Conservation (phyloP, 2,329 filamentous ascomycete species). For the Paraphaeosphaeria minitans region DNA sequence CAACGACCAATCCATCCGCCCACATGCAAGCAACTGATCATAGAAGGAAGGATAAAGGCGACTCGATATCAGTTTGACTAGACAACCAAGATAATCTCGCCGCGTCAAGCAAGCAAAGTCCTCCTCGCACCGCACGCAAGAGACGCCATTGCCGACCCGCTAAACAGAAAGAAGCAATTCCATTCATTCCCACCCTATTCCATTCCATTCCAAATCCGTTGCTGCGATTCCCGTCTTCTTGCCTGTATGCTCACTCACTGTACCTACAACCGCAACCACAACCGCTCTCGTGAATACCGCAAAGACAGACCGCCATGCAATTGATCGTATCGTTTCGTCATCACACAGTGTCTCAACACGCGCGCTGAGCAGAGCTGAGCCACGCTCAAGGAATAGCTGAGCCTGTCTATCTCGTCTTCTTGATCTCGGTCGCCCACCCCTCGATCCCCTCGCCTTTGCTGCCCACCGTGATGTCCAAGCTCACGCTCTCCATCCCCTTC, state of each 20-base stretch:
- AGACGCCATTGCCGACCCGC: neutral
- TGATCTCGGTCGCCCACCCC: conserved; percentile 86
- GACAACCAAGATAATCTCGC: neutral
- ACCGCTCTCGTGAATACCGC: neutral
- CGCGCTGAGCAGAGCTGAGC: conserved; percentile 1
- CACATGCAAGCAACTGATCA: neutral
- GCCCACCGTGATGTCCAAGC: conserved; percentile 76
- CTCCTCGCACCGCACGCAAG: neutral
- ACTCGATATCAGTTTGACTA: neutral
- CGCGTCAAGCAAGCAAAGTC: neutral
- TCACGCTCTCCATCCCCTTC: conserved; percentile 82
- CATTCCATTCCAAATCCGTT: neutral
- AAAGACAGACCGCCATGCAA: conserved; percentile 12
- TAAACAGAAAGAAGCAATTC: conserved; percentile 1
- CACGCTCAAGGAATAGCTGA: neutral
- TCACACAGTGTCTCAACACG: conserved; percentile 2
- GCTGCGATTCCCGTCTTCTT: neutral
- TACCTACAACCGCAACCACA: neutral
- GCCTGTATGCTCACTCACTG: conserved; percentile 3
- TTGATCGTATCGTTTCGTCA: conserved; percentile 8
- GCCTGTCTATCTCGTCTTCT: conserved; percentile 57
- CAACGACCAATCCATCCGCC: neutral
- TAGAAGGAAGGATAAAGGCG: neutral
- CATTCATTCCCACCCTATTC: neutral
- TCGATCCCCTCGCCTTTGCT: conserved; percentile 90